Base-by-base conservation (phyloP, 163 green algal species). In the Scenedesmus sp. region DNA sequence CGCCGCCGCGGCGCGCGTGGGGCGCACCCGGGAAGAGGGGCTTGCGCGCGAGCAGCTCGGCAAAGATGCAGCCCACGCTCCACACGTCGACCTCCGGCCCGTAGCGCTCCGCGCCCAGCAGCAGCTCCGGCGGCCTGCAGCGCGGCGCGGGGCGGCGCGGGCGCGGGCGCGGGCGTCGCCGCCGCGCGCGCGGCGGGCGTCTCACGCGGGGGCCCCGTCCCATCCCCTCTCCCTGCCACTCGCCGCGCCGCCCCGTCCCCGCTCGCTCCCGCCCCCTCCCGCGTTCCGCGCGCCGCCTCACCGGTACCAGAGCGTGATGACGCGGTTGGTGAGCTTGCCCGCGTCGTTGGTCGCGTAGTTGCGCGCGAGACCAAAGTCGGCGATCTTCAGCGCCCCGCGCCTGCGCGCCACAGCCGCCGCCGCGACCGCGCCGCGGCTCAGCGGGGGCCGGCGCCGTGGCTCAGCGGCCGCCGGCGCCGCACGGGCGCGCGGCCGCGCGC, bases 241-340 rank as follows among this genome's bases (percentile, higher is more conserved):
- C n/a, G n/a, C n/a, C n/a, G n/a, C n/a, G n/a, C n/a, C n/a, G n/a
- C n/a, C n/a, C n/a, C n/a, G n/a, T n/a, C n/a, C 45, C 45, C 45
- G 45, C 45, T 54, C 26, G 50, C 10, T 10, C 22, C 65, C 24
- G 17, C 36, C 17, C 65, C 24, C 26, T 20, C 47, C 26, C 66
- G 60, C 26, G n/a, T n/a, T n/a, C n/a, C n/a, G n/a, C n/a, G n/a
- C n/a, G n/a, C 2, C 36, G 53, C 3, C 88, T 65, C 77, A 97
- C 94, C 92, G 89, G 89, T 98, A 99, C 95, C 95, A 99, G 10
- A 99, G 86, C 7, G 96, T 99, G 87, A 99, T 98, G 66, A 99
- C 96, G 7, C 95, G 86, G 87, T 98, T 98, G 44, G 96, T 99
- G 67, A 97, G 88, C 44, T 84, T 84, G 22, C 66, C 47, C 20